Conservation (phyloP, 2,329 filamentous ascomycete species). For the Leptodontidium sp. region DNA sequence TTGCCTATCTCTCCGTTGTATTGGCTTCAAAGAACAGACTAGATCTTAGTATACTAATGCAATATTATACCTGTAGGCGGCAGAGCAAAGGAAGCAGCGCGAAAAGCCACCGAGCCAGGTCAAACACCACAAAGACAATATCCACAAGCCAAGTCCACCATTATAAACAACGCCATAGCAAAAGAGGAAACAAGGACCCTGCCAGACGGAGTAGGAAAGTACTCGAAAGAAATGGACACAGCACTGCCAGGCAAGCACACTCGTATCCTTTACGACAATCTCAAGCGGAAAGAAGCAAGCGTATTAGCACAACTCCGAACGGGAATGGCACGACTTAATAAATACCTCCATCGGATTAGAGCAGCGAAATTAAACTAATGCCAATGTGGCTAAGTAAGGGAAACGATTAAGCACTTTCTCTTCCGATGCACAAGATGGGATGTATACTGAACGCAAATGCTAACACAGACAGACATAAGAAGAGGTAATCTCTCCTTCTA, state of each 20-base stretch:
- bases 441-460: background rate
- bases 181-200: background rate
- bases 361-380: background rate
- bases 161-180: background rate
- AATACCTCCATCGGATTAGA: background rate
- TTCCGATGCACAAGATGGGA: background rate
- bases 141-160: background rate
- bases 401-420: background rate
- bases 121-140: background rate
- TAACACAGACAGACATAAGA: background rate
- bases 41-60: background rate
- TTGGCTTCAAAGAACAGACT: slow-evolving; percentile 1
- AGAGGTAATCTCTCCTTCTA: background rate
- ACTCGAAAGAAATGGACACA: background rate
- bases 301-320: background rate
- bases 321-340: background rate
- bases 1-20: slow-evolving; percentile 1
- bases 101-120: background rate
- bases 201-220: background rate
- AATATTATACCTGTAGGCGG: background rate
- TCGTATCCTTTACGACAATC: too few relatives aligned
- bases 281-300: too few relatives aligned
- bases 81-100: background rate
- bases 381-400: background rate
- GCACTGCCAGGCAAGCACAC: too few relatives aligned